Conservation (phyloP, 768 basidiomycete genomes). For the Suillus luteus region DNA sequence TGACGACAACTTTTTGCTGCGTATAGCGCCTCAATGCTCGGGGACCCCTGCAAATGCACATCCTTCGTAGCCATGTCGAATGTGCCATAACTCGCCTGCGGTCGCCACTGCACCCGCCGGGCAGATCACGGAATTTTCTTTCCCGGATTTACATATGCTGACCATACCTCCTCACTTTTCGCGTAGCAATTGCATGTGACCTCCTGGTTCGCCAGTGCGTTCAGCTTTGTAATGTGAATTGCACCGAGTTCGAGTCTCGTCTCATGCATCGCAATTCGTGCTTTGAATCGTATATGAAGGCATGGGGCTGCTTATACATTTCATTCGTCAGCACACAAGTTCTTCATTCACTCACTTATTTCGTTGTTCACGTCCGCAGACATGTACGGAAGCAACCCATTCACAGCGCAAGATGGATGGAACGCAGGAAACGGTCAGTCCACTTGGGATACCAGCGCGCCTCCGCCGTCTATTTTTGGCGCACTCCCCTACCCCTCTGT, state of each 20-base stretch:
- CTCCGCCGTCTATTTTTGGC: conserved; percentile 59
- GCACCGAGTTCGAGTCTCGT: not conserved
- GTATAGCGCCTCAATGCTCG: conserved; percentile 4
- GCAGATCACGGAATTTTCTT: not conserved
- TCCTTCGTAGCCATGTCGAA: not conserved
- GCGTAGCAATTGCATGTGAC: not conserved
- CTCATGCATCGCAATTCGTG: not conserved
- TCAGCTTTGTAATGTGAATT: not conserved
- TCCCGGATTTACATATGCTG: not conserved
- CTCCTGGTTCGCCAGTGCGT: not conserved
- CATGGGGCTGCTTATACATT: not conserved
- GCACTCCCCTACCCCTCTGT: conserved; percentile 57
- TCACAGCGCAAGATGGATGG: conserved; percentile 28
- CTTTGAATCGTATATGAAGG: conserved; percentile 9
- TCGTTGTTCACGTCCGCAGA: not conserved
- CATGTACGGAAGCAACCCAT: conserved; percentile 33
- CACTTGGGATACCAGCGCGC: conserved; percentile 16
- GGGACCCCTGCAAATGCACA: not conserved
- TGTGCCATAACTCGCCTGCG: not conserved
- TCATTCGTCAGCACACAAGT: not conserved
- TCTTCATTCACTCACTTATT: not conserved
- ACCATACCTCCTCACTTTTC: no score
- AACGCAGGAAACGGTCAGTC: conserved; percentile 19
- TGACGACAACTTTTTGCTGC: not conserved
- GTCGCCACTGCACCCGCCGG: not conserved